A percentile compares a stretch with the other conserved stretches of the same genome.
phyloP scores from a whole-genome alignment of 2,329 filamentous ascomycete species.

The Chrysoporthe austroafricana region DNA sequence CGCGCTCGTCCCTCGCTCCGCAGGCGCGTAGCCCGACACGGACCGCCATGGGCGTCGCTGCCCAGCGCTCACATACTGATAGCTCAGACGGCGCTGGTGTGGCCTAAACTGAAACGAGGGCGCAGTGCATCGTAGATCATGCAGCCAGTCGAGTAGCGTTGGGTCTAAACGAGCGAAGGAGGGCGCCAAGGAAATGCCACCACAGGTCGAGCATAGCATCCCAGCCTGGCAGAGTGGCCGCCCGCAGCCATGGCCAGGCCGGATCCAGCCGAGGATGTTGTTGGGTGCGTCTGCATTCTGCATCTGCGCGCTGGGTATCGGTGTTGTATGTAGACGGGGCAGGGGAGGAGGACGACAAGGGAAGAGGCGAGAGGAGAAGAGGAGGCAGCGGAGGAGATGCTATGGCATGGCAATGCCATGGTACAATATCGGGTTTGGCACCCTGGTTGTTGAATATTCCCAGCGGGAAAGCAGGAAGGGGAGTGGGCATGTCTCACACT shows the following conservation, averaged over 20 bases:
- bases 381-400: neutral
- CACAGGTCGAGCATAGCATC: neutral
- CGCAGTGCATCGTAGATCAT: slow-evolving; percentile 25
- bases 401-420: neutral
- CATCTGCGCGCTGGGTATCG: neutral
- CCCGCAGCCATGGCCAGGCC: neutral
- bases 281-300: too few species aligned
- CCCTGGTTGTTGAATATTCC: neutral
- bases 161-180: slow-evolving; percentile 13
- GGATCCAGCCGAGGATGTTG: too few species aligned
- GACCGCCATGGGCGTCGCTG: neutral
- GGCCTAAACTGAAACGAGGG: slow-evolving; percentile 24
- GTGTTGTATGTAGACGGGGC: neutral
- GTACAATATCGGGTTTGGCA: too few species aligned
- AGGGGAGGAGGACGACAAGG: neutral
- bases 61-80: neutral
- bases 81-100: neutral
- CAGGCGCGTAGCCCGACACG: too few species aligned
- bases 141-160: slow-evolving; percentile 26
- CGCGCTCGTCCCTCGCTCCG: too few species aligned
- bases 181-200: neutral
- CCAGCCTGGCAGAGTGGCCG: neutral
- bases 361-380: neutral
- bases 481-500: neutral
- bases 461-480: neutral